Evolutionary conservation across 495 filamentous ascomycete species (phyloP), one percentile per base, ranked within the genome.

Genomic region (Podospora anserina): DNA sequence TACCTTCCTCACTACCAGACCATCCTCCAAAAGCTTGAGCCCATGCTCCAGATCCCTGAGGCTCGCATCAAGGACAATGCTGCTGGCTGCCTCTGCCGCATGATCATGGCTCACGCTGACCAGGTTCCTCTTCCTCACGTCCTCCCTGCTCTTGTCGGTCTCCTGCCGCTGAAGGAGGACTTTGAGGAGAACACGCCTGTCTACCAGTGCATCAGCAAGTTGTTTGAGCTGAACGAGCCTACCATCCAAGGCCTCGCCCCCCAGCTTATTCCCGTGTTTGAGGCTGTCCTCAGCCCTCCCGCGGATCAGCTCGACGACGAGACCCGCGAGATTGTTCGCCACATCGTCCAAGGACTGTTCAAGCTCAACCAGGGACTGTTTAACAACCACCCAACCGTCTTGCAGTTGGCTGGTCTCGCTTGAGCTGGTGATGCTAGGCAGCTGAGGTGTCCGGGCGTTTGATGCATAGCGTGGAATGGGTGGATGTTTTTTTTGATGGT

Each of bases 131-230:
- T 93, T 66, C 79, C 85, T 66, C 88, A 96, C 13, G 91, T 97
- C 20, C 85, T 99, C 1, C 93, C 94, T 27, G 88, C 86, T 3
- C 83, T 99, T 56, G 86, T 95, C 20, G 84, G 83, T 64, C 84
- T 95, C 15, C 84, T 99, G 59, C 95, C 95, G 28, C 81, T 98
- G 72, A 93, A 91, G 81, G 94, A 97, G 72, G 95, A 99, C 78
- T 98, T 87, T 70, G 93, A 97, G 78, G 95, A 99, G 87, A 98
- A 99, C 82, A 90, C 91, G 69, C 92, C 94, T 13, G 87, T 98
- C 49, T 99, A 89, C 80, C 85, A 89, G 72, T 94, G 92, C 87
- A 87, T 99, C 74, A 88, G 92, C 76, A 87, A 90, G 77, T 83
- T 98, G 66, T 97, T 96, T 79, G 88, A 90, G 73, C 82, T 85